These are phyloP conservation scores for Lipomyces starkeyi DNA, from an alignment of 805 yeast genomes.

Conservation along the genomic window DNA sequence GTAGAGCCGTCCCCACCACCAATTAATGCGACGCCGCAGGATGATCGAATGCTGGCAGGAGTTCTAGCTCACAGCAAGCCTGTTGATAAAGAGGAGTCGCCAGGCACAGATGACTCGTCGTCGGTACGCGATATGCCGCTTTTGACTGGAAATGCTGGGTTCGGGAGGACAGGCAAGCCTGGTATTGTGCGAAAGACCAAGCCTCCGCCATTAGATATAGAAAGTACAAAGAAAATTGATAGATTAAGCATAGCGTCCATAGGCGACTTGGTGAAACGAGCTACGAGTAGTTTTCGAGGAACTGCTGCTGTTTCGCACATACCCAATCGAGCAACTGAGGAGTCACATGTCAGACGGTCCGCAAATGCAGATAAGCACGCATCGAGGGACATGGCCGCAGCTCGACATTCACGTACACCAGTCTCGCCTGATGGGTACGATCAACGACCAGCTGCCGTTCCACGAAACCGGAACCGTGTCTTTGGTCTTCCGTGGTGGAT, in stretches of 20 bases:
- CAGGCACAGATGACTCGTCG: neutral
- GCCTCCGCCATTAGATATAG: slow-evolving; percentile 29
- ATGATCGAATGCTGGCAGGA: neutral
- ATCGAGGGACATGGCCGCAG: neutral
- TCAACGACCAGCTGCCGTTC: slow-evolving; percentile 12
- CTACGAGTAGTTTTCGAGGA: slow-evolving; percentile 8
- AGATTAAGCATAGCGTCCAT: slow-evolving; percentile 11
- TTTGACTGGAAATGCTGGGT: neutral
- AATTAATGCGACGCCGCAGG: neutral
- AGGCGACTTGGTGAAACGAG: slow-evolving; percentile 17
- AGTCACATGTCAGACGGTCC: neutral
- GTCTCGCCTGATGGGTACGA: slow-evolving; percentile 14
- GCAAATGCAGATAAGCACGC: neutral
- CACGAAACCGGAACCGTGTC: slow-evolving; percentile 19
- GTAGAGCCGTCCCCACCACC: neutral
- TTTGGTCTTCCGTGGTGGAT: slow-evolving; percentile 29
- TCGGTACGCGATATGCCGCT: neutral
- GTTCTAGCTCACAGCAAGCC: neutral
- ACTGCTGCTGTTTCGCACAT: neutral
- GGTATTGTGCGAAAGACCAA: slow-evolving; percentile 27
- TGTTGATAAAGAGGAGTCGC: neutral
- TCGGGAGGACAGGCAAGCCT: slow-evolving; percentile 6
- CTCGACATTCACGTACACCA: neutral
- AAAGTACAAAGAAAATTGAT: slow-evolving; percentile 2
- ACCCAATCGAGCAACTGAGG: neutral